A percentile compares a stretch with the other conserved stretches of the same genome.
phyloP scores from a whole-genome alignment of 148 eudicot species.

The Silene uniflora region DNA sequence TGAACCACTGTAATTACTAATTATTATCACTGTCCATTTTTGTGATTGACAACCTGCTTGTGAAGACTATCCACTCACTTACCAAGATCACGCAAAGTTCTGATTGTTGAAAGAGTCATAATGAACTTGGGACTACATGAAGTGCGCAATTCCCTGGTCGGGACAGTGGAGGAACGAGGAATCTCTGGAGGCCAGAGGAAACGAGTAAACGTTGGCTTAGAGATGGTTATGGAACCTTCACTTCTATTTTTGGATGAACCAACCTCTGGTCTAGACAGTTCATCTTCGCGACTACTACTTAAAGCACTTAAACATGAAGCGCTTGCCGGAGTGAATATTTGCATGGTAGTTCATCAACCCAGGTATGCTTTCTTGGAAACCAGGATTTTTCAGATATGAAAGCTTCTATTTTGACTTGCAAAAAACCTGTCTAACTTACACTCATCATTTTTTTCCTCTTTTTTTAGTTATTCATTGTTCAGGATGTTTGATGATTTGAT shows the following conservation, averaged over 20 bases:
- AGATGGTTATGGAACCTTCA: slow-evolving; percentile 54
- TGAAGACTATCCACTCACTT: slow-evolving; percentile 38
- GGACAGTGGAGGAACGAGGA: slow-evolving; percentile 50
- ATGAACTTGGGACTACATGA: slow-evolving; percentile 48
- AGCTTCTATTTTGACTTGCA: neutral
- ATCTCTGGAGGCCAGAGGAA: slow-evolving; percentile 53
- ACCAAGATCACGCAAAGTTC: slow-evolving; percentile 33
- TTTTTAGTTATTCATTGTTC: slow-evolving; percentile 39
- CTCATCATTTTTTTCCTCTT: neutral
- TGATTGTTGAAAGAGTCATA: slow-evolving; percentile 46
- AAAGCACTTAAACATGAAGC: slow-evolving; percentile 46
- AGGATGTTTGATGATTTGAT: slow-evolving; percentile 45
- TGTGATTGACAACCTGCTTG: slow-evolving; percentile 3
- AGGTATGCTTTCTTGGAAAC: slow-evolving; percentile 26
- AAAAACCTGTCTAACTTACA: neutral
- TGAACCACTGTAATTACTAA: neutral
- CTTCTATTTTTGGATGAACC: slow-evolving; percentile 52
- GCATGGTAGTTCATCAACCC: slow-evolving; percentile 57
- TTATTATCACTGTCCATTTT: neutral
- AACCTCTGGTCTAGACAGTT: slow-evolving; percentile 51
- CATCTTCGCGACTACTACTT: slow-evolving; percentile 43
- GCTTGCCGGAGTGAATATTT: slow-evolving; percentile 41
- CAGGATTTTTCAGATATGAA: neutral
- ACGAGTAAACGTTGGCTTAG: slow-evolving; percentile 50
- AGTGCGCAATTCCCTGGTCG: slow-evolving; percentile 42